Evolutionary conservation across 352 stramenopile genomes (phyloP), one percentile per base, ranked within the genome.

Genomic region (Pythium biforme): DNA sequence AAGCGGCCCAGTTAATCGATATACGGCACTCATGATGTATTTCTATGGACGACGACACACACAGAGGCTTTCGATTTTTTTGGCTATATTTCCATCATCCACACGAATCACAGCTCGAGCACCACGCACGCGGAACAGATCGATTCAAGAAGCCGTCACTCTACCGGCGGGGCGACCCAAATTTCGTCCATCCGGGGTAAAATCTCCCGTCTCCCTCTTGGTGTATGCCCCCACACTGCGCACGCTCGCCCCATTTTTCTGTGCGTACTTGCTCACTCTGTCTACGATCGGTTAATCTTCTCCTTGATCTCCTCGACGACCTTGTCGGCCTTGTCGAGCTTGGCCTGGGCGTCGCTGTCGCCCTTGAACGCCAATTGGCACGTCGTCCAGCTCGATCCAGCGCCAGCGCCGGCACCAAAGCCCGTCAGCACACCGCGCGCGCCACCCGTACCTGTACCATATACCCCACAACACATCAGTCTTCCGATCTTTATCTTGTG

Each of bases 331-430:
- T 89, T 89, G 72, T 92, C 69, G 54, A 92, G 73, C 45, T 72
- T 65, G 45, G 72, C 77, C 68, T 92, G 68, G 51, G 83, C 77
- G 58, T 89, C 74, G 54, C 49, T 76, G 68, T 90, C 64, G 56
- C 83, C 85, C 45, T 87, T 77, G 63, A 94, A 94, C 25, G 83
- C 86, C 69, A 95, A 58, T 64, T 91, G 83, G 68, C 86, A 94
- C 46, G 83, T 92, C 58, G 81, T 94, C 86, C 86, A 94, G 70
- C 82, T 93, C 48, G 83, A 91, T 12, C 86, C 86, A 10, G 83
- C 80, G 45, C 83, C 86, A 1, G 81, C 56, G 34, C 86, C 86
- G 0, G 83, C 83, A 34, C 86, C 86, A 9, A 94, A 74, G 52
- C 86, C 86, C 58, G 83, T 89, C 39, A 94, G 56, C 29, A 78